phyloP scores from a whole-genome alignment of 2,329 filamentous ascomycete species.

The Fusarium illudens region DNA sequence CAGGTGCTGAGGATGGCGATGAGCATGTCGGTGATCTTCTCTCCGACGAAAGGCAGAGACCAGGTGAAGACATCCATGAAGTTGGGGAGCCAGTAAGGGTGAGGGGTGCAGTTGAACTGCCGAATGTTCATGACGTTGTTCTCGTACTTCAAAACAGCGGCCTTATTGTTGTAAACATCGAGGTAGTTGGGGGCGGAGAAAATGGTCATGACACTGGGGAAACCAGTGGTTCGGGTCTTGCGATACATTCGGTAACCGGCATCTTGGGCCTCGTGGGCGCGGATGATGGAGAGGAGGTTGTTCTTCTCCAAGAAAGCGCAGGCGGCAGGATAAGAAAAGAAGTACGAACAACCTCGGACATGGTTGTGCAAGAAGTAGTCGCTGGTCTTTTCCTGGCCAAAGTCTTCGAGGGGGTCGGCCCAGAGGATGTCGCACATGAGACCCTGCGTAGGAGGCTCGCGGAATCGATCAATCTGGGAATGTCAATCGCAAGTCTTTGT shows the following conservation, averaged over 20 bases:
- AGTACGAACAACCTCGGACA: constrained; percentile 97
- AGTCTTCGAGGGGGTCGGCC: constrained; percentile 98
- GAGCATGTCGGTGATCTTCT: constrained; percentile 99
- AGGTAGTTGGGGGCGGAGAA: constrained; percentile 99
- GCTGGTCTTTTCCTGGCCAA: constrained; percentile 97
- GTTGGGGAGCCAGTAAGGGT: constrained; percentile 99
- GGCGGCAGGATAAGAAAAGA: constrained; percentile 97
- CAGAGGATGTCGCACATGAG: constrained; percentile 99
- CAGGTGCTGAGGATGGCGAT: constrained; percentile 98
- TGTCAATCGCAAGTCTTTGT: constrained; percentile 23
- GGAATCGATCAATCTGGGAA: constrained; percentile 89
- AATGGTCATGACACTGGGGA: constrained; percentile 99
- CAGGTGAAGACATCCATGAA: constrained; percentile 99
- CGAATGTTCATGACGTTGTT: constrained; percentile 99
- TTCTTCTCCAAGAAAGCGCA: constrained; percentile 99
- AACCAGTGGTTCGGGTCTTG: constrained; percentile 96
- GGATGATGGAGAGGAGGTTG: constrained; percentile 95
- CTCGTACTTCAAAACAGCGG: constrained; percentile 97
- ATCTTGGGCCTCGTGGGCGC: constrained; percentile 97
- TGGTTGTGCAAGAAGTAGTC: constrained; percentile 99
- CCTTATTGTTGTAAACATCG: constrained; percentile 99
- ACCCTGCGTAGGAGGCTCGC: constrained; percentile 95
- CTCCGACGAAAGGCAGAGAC: constrained; percentile 97
- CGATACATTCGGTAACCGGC: constrained; percentile 99
- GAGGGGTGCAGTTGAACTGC: constrained; percentile 99